Evolutionary conservation across 2,329 filamentous ascomycete genomes (phyloP), one percentile per base, ranked within the genome.

Genomic region (Penicillium sp.): DNA sequence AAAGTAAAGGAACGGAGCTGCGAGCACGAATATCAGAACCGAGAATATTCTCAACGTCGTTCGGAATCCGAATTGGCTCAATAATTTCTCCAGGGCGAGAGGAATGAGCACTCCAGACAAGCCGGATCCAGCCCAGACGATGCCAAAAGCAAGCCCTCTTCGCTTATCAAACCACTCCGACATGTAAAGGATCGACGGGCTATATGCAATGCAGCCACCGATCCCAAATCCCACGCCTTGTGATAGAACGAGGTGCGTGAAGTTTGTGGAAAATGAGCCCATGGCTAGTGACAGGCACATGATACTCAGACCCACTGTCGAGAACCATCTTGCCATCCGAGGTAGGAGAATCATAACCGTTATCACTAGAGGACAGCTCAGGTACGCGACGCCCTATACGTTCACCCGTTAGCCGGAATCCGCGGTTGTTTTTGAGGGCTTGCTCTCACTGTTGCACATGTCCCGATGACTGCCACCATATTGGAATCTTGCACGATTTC

Each of bases 101-200:
- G 81, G 82, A 47, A 83, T 73, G 10, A 80, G 71, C 4, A 78
- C 75, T 3, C 82, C 81, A 1, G 78, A 78, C 4, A 71, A 42
- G 1, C 69, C 66, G n/a, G 70, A 71, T 20, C 71, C 70, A 31
- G 68, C 68, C 78, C 81, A 81, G 42, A 81, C 77, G 0, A 79
- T 64, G 1, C 81, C 82, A 12, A 79, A 76, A 0, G 76, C 78
- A 66, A 71, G 75, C 65, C 80, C 80, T 52, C 75, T 71, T 17
- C 76, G 69, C 64, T 81, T 76, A 8, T 82, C 76, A 69, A 83
- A 84, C 76, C 67, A 87, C 64, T 83, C 80, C 38, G 83, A 79
- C 50, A 84, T 73, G 49, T 78, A 79, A 52, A 79, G 69, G 35
- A 83, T 76, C 2, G 77, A 76, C 0, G 80, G 80, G 20, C 68